phyloP scores from a whole-genome alignment of 495 filamentous ascomycete species.

The Hypoxylon subgilvum region DNA sequence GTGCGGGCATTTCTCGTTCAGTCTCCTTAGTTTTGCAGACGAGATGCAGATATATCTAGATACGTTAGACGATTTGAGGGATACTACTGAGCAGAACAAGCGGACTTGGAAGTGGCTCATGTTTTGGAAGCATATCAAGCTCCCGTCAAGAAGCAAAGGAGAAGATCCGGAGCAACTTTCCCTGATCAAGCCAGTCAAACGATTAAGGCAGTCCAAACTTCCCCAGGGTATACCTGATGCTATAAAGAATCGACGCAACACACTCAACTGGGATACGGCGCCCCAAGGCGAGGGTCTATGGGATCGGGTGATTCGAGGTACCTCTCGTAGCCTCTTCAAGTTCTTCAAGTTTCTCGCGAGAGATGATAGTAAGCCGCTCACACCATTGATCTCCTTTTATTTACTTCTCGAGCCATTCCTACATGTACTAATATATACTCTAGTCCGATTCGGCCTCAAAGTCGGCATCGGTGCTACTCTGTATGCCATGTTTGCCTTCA shows the following conservation, averaged over 20 bases:
- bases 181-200: constrained; percentile 44
- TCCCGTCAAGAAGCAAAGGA: constrained; percentile 35
- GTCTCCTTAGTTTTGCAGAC: constrained; percentile 84
- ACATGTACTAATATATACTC: constrained; percentile 16
- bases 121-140: constrained; percentile 67
- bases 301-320: constrained; percentile 42
- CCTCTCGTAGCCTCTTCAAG: constrained; percentile 49
- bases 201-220: constrained; percentile 51
- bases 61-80: constrained; percentile 82
- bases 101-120: constrained; percentile 86
- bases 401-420: not conserved
- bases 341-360: constrained; percentile 51
- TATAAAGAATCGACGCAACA: constrained; percentile 50
- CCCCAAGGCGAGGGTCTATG: constrained; percentile 40
- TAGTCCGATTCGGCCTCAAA: constrained; percentile 80
- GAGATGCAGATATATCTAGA: constrained; percentile 83
- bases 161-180: constrained; percentile 60
- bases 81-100: constrained; percentile 62
- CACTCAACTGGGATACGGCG: constrained; percentile 50
- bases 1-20: constrained; percentile 93
- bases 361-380: constrained; percentile 56
- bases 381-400: not conserved
- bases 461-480: constrained; percentile 87
- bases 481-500: constrained; percentile 85
- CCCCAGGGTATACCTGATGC: constrained; percentile 56